These are phyloP conservation scores for Phytophthora europaea DNA, from an alignment of 352 stramenopile genomes.

Conservation along the genomic window DNA sequence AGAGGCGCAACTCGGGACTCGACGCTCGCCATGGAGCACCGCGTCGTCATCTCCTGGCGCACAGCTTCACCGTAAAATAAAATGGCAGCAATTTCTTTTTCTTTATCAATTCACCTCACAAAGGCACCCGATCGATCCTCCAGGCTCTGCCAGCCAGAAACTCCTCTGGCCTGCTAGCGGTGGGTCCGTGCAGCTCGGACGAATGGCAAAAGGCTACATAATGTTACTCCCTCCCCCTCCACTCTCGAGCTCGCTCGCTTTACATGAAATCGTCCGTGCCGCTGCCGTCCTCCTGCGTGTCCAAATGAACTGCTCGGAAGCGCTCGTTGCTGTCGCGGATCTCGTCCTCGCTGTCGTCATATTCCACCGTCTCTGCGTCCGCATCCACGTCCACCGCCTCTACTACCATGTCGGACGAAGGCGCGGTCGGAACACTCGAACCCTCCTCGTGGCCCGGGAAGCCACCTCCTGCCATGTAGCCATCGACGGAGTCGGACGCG, in stretches of 20 bases:
- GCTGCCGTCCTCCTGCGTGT: conserved; percentile 84
- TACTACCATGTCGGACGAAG: conserved; percentile 40
- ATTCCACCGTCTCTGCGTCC: conserved; percentile 88
- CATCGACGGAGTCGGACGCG: conserved; percentile 79
- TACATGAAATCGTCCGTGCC: conserved; percentile 86
- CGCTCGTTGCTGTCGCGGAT: conserved; percentile 92
- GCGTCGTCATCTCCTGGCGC: not conserved
- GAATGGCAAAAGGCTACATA: conserved; percentile 44
- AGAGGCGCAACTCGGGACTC: not conserved
- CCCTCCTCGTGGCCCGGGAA: conserved; percentile 31
- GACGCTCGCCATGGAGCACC: not conserved
- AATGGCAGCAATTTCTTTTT: conserved; percentile 36
- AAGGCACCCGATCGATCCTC: conserved; percentile 20
- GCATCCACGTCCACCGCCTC: conserved; percentile 70
- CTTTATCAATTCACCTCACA: conserved; percentile 45
- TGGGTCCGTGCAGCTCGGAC: conserved; percentile 19
- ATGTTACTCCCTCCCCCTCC: conserved; percentile 28
- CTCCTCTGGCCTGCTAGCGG: conserved; percentile 11
- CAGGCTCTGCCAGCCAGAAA: conserved; percentile 17
- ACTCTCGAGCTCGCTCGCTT: conserved; percentile 30
- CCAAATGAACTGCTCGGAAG: conserved; percentile 89
- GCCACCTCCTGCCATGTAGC: conserved; percentile 47
- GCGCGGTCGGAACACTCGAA: conserved; percentile 28
- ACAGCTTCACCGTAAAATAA: conserved; percentile 36
- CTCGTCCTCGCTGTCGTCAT: conserved; percentile 92